These are phyloP conservation scores for Ophiostoma sp. DNA, from an alignment of 2,329 filamentous ascomycete species.

Conservation along the genomic window DNA sequence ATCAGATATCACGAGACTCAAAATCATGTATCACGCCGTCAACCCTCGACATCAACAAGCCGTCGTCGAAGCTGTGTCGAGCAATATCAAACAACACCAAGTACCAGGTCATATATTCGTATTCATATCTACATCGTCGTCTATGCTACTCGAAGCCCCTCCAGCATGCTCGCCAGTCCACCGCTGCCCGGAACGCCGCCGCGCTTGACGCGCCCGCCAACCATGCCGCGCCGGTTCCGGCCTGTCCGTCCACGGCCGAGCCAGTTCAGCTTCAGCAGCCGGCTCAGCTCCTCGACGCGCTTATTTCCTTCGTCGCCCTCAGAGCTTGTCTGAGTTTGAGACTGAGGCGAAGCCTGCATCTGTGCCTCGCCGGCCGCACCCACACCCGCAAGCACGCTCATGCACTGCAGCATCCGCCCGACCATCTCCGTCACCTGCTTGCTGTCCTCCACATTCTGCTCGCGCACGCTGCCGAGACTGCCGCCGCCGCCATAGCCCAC, in stretches of 20 bases:
- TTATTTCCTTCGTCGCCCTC: slow-evolving; percentile 66
- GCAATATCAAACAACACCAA: neutral
- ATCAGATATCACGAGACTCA: too few species aligned
- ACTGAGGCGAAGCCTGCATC: slow-evolving; percentile 29
- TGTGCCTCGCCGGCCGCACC: slow-evolving; percentile 35
- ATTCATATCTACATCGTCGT: neutral
- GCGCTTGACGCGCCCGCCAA: slow-evolving; percentile 58
- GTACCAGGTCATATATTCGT: neutral
- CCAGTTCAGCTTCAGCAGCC: slow-evolving; percentile 94
- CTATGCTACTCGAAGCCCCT: slow-evolving; percentile 39
- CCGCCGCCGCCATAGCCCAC: slow-evolving; percentile 18
- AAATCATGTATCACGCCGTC: too few species aligned
- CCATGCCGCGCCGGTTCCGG: slow-evolving; percentile 81
- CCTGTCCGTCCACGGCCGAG: slow-evolving; percentile 84
- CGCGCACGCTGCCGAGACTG: slow-evolving; percentile 40
- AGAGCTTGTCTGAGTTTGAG: slow-evolving; percentile 30
- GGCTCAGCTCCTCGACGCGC: slow-evolving; percentile 76
- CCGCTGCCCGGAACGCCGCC: slow-evolving; percentile 27
- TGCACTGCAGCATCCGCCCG: slow-evolving; percentile 91
- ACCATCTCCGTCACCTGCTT: slow-evolving; percentile 89
- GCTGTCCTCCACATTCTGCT: slow-evolving; percentile 61
- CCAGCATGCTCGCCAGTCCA: slow-evolving; percentile 26
- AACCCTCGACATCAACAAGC: too few species aligned
- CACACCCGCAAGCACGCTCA: slow-evolving; percentile 74
- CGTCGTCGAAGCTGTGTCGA: neutral